Base-by-base conservation (phyloP, 2,329 filamentous ascomycete species). In the Phialocephala sp. region DNA sequence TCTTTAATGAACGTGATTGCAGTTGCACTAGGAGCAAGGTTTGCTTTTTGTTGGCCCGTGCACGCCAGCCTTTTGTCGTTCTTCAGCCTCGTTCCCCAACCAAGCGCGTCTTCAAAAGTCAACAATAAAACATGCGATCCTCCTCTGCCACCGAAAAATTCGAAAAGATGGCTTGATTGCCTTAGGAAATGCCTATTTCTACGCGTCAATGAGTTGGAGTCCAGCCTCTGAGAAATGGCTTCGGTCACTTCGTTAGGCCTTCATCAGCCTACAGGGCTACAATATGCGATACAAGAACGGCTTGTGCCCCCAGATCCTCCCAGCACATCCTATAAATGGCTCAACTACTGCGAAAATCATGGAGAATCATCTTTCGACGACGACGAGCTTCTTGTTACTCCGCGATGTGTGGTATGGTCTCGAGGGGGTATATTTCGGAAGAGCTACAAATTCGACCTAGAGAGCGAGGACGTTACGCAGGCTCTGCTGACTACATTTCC, bases 241-340 rank as follows among this genome's bases (percentile, higher is more conserved):
- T 89, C 91, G 76, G 88, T 97, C 80, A 91, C 88, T 79, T 97
- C 94, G 70, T 86, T 97, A 75, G 95, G 95, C 78, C 84, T 97
- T 76, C 94, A 98, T 82, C 89, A 91, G 80, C 94, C 96, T 67
- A 87, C 91, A 67, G 93, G 91, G 70, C 84, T 98, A 69, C 88
- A 87, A 68, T 93, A 95, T 81, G 89, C 97, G 69, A 86, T 97
- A 72, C 85, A 89, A 72, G 94, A 98, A 79, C 86, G 88, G 65
- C 85, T 97, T 47, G 83, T 98, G 1, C 86, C 90, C 20, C 78
- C 84, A 55, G 85, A 95, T 68, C 86, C 91, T 3, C 79, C 86
- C 20, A 79, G 86, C 32, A 83, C 87, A 39, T 84, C 85, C 4
- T 98, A 97, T 77, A 83, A 82, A 65, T 98, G 95, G 94, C 85